Base-by-base conservation (phyloP, 106 monocot species). In the Posidonia australis region DNA sequence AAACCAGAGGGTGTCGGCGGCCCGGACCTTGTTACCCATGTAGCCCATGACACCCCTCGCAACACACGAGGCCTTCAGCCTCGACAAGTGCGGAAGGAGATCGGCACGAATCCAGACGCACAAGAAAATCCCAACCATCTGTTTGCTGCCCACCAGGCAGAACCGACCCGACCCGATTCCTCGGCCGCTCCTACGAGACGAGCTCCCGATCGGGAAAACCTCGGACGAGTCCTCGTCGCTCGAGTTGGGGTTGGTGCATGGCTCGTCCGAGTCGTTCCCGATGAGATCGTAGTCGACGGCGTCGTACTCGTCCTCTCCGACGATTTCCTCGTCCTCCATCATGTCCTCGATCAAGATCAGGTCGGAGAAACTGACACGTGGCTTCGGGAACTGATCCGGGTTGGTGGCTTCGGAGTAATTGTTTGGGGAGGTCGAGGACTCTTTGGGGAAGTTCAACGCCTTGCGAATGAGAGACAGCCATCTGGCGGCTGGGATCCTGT, bases 41-140 rank as follows among this genome's bases (percentile, higher is more conserved):
- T 93, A 93, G 19, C 92, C 92, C 92, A 93, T 88, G 67, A 93
- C 74, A 48, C 92, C 92, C 43, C 85, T 68, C 3, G 88, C 83
- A 5, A 93, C 88, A 62, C 83, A 85, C 10, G 88, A 93, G 56
- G 83, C 81, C 51, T 77, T 74, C 28, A 93, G 44, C 55, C 76
- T 63, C 19, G 60, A 67, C 56, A 93, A 74, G 51, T 81, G 74
- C 16, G 58, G 69, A 52, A 78, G 28, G 36, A 93, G 74, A 27
- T 68, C 76, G 0, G 76, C 61, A 44, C 83, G 60, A 43, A 83
- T 76, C 92, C 92, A 93, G 55, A 93, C 88, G 75, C 88, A 83
- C 48, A 93, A 55, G 69, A 93, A 85, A 22, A 93, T 62, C 53
- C 92, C 92, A 3, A 93, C 88, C 92, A 93, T 93, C 63, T 88